Base-by-base conservation (phyloP, 1,139 yeast genomes). In the Yamadazyma buinensis region DNA sequence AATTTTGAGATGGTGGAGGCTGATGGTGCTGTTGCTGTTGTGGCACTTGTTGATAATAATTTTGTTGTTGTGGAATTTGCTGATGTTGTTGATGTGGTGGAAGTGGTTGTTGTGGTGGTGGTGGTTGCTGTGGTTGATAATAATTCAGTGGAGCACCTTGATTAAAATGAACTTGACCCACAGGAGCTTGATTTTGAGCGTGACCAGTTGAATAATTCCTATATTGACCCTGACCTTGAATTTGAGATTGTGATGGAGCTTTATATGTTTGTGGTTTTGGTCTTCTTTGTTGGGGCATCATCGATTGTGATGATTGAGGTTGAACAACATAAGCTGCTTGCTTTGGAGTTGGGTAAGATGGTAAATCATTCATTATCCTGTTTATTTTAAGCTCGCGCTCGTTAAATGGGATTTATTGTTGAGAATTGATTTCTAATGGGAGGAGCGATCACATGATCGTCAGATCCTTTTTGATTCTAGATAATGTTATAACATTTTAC, bases 331-430 rank as follows among this genome's bases (percentile, higher is more conserved):
- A 66, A 4, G 69, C 57, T 6, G 72, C 71, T 51, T 68, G 72
- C 37, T 64, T 69, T 1, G 75, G 75, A 20, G 75, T 69, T 7
- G 75, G 75, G 48, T 67, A 68, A 51, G 60, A 53, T 19, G 75
- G 75, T 43, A 69, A 56, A 27, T 68, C 74, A 55, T 68, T 64
- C 46, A 57, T 55, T 4, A 5, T 17, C 19, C 19, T 17, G 19
- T 17, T 17, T 17, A 17, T 17, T 17, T 17, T 17, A 7, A 17
- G n/a, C n/a, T n/a, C n/a, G n/a, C n/a, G n/a, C n/a, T n/a, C n/a
- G n/a, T n/a, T n/a, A n/a, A n/a, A n/a, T n/a, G n/a, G n/a, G n/a
- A n/a, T n/a, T n/a, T n/a, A n/a, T n/a, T n/a, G n/a, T n/a, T n/a
- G n/a, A n/a, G n/a, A n/a, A n/a, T n/a, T n/a, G n/a, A n/a, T n/a